These are phyloP conservation scores for Hibiscus mutabilis DNA, from an alignment of 345 rosid species.

Conservation along the genomic window DNA sequence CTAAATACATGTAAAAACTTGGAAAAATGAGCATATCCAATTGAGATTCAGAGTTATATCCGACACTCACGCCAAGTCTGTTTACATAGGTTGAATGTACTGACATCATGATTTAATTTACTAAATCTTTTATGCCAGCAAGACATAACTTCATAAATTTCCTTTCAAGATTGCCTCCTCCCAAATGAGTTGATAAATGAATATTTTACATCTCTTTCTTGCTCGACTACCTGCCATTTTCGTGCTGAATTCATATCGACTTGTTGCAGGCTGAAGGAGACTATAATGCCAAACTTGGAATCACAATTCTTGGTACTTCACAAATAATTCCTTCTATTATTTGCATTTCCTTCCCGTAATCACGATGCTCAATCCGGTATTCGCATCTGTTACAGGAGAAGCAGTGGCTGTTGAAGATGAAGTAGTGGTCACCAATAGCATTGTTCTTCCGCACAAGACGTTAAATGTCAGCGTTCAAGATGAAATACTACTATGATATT, in stretches of 20 bases:
- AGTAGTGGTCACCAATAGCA: constrained; percentile 76
- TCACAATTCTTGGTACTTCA: constrained; percentile 78
- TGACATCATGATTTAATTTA: too few relatives aligned
- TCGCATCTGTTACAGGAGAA: constrained; percentile 47
- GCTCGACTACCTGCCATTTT: background rate
- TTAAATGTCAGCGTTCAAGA: constrained; percentile 74
- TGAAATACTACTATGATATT: constrained; percentile 60
- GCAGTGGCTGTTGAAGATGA: constrained; percentile 90
- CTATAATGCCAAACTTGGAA: constrained; percentile 76
- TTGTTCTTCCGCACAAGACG: constrained; percentile 87
- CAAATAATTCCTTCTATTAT: background rate
- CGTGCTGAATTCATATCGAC: constrained; percentile 6
- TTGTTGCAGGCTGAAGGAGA: constrained; percentile 78
- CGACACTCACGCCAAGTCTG: background rate
- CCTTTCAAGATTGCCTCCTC: too few relatives aligned
- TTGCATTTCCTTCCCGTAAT: background rate
- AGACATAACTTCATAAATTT: too few relatives aligned
- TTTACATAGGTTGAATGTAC: background rate
- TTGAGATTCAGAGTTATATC: background rate
- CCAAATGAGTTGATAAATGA: too few relatives aligned
- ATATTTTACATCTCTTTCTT: background rate
- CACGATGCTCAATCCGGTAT: background rate
- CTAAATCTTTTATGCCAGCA: too few relatives aligned
- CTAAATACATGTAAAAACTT: background rate
- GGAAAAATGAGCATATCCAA: background rate